Percentiles rank a stretch among this genome's conserved stretches.
Conservation (phyloP, 306 rosid genomes). For the Castanea mollissima region DNA sequence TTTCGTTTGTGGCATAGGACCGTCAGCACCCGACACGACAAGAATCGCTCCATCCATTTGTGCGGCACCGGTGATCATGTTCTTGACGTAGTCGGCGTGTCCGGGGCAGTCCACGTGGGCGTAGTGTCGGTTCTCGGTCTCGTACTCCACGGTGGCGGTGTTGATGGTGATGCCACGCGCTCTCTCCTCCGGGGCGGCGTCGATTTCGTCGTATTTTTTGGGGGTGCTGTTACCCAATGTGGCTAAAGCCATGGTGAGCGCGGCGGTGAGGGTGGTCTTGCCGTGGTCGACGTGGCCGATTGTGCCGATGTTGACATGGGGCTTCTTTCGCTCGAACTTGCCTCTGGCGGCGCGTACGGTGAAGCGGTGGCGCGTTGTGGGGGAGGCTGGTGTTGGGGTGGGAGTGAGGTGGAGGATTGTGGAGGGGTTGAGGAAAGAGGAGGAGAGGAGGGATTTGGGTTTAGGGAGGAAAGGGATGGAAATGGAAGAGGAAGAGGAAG, state of each 20-base stretch:
- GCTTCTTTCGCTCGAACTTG: constrained; percentile 84
- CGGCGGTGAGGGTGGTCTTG: constrained; percentile 87
- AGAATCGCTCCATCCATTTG: constrained; percentile 88
- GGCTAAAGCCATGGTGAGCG: constrained; percentile 86
- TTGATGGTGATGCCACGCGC: constrained; percentile 93
- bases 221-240: constrained; percentile 58
- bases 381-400: constrained; percentile 1
- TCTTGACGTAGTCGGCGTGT: constrained; percentile 76
- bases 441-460: constrained; percentile 48
- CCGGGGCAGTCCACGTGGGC: constrained; percentile 88
- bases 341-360: constrained; percentile 78
- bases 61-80: constrained; percentile 83
- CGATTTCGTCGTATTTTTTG: constrained; percentile 82
- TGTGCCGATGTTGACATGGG: constrained; percentile 86
- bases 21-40: constrained; percentile 78
- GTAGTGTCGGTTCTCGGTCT: constrained; percentile 84
- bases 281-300: constrained; percentile 96
- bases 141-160: constrained; percentile 93
- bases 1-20: constrained; percentile 84
- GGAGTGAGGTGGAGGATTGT: constrained; percentile 48
- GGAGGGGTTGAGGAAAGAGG: constrained; percentile 65
- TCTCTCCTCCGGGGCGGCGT: constrained; percentile 82
- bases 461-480: constrained; percentile 15
- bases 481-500: constrained; percentile 20
- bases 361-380: constrained; percentile 31